Conservation (phyloP, 352 stramenopile species). For the Phytophthora cryptogea region DNA sequence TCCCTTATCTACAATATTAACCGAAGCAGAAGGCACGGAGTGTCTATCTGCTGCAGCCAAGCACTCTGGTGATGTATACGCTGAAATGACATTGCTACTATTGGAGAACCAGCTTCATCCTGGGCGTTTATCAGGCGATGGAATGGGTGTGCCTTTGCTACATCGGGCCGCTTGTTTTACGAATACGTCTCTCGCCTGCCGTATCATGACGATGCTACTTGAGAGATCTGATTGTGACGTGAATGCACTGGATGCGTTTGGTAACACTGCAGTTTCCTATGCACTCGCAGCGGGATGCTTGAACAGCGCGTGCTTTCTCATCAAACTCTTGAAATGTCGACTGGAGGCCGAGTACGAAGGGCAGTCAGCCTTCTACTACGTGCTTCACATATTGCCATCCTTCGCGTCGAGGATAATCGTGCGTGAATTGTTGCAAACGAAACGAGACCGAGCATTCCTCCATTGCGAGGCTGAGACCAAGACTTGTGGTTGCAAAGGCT, state of each 20-base stretch:
- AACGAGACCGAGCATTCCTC: slow-evolving; percentile 49
- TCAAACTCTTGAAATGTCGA: slow-evolving; percentile 28
- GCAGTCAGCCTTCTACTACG: slow-evolving; percentile 64
- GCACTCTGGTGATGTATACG: slow-evolving; percentile 41
- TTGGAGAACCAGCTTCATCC: slow-evolving; percentile 31
- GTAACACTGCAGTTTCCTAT: slow-evolving; percentile 52
- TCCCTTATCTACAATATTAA: slow-evolving; percentile 10
- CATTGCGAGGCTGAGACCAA: slow-evolving; percentile 45
- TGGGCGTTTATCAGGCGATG: slow-evolving; percentile 57
- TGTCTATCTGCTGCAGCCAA: slow-evolving; percentile 23
- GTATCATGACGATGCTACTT: slow-evolving; percentile 36
- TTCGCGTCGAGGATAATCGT: slow-evolving; percentile 50
- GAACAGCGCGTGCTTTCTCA: slow-evolving; percentile 46
- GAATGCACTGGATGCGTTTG: slow-evolving; percentile 58
- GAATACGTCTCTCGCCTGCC: slow-evolving; percentile 18
- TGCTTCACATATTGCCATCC: slow-evolving; percentile 56
- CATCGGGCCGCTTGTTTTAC: slow-evolving; percentile 57
- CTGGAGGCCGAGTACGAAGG: slow-evolving; percentile 70
- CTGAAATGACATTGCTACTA: slow-evolving; percentile 47
- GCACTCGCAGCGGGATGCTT: slow-evolving; percentile 41
- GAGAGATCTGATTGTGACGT: slow-evolving; percentile 36
- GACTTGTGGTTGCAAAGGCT: slow-evolving; percentile 67
- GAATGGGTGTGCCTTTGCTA: slow-evolving; percentile 48
- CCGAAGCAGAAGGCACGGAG: slow-evolving; percentile 18
- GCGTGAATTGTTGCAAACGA: slow-evolving; percentile 31